Conservation (phyloP, 768 basidiomycete species). For the Kwoniella heveanensis region DNA sequence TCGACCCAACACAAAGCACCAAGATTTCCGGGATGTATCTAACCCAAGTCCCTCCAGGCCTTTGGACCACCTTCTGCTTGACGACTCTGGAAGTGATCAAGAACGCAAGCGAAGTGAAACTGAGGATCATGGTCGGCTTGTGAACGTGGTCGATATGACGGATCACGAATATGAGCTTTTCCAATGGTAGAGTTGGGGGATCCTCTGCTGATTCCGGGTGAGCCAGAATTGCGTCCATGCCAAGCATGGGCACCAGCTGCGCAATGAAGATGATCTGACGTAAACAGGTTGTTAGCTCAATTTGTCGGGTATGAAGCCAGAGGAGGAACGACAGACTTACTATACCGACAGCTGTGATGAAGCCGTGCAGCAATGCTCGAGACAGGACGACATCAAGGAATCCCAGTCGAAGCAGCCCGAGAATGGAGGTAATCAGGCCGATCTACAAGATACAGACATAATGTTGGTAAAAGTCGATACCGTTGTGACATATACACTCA, state of each 20-base stretch:
- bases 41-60: conserved; percentile 63
- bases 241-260: conserved; percentile 81
- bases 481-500: conserved; percentile 46
- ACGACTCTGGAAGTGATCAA: conserved; percentile 66
- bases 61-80: conserved; percentile 61
- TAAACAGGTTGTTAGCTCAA: conserved; percentile 2
- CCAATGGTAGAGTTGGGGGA: conserved; percentile 66
- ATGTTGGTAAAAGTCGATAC: not conserved
- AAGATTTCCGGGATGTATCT: conserved; percentile 88
- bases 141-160: conserved; percentile 62
- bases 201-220: conserved; percentile 35
- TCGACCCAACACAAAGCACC: conserved; percentile 78
- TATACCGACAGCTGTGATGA: conserved; percentile 71
- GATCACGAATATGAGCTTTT: conserved; percentile 76
- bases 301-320: not conserved
- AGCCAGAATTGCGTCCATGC: conserved; percentile 60
- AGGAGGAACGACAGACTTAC: conserved; percentile 20
- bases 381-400: conserved; percentile 93
- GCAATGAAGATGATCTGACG: conserved; percentile 73
- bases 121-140: conserved; percentile 69
- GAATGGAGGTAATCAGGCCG: conserved; percentile 78
- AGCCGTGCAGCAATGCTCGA: conserved; percentile 81
- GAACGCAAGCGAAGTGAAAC: conserved; percentile 68
- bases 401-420: conserved; percentile 85
- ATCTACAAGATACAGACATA: conserved; percentile 60